Evolutionary conservation across 352 stramenopile species (phyloP), one percentile per base, ranked within the genome.

Genomic region (Globisporangium orthogonon): DNA sequence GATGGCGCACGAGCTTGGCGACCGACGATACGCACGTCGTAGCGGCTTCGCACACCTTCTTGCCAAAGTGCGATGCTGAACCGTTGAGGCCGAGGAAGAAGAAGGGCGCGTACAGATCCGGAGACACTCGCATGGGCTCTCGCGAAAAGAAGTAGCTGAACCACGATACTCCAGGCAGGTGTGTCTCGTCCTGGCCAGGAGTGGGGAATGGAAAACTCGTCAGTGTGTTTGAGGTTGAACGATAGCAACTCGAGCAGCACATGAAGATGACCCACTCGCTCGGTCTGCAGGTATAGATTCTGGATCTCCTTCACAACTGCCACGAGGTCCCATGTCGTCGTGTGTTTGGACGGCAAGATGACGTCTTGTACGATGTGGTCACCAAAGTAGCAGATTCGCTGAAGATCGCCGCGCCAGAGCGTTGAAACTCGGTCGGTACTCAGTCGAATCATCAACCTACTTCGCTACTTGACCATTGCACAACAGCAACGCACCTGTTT

Each of bases 311-410:
- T 73, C 31, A 85, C 63, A 52, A 85, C 60, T 3, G 74, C 69
- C 5, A 85, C 60, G 1, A 74, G 52, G 41, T 82, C 74, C 74
- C 74, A 85, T 14, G 52, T 56, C n/a, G 50, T 61, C 5, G 61
- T 67, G 53, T 68, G 66, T 17, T 65, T 61, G 17, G 61, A 52
- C 45, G 72, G 71, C 14, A 71, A 54, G 13, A 74, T 51, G 18
- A 79, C 62, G 50, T 85, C 71, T 29, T 82, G 72, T 56, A 80
- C 44, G 7, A 81, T 47, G 48, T 85, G 74, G 54, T 85, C 70
- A 3, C 74, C 71, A 56, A 85, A 76, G 57, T 80, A 85, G 63
- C 73, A 81, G 37, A 85, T 69, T 6, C 66, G 56, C 71, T 80
- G 46, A 3, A 4, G 0, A 52, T 58, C 3, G 44, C 37, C 37